phyloP scores from a whole-genome alignment of 345 rosid species.

The Gossypioides kirkii region DNA sequence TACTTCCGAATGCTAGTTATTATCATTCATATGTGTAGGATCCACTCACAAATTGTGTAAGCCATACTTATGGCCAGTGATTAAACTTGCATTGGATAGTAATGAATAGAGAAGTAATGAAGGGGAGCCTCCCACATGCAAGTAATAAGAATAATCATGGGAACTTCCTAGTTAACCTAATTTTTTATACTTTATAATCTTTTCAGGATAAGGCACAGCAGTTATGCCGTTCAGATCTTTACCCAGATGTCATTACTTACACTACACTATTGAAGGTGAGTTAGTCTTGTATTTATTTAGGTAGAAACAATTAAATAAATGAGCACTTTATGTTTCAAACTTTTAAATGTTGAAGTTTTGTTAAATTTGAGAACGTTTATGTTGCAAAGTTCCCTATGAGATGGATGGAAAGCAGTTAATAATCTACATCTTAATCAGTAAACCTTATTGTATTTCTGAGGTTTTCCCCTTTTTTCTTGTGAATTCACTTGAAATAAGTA shows the following conservation, averaged over 20 bases:
- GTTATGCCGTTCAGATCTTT: constrained; percentile 24
- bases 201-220: constrained; percentile 48
- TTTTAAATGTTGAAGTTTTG: neutral
- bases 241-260: constrained; percentile 60
- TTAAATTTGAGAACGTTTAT: neutral
- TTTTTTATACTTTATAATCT: constrained; percentile 7
- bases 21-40: neutral
- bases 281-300: constrained; percentile 9
- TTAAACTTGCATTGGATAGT: neutral
- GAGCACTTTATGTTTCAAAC: neutral
- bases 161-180: constrained; percentile 19
- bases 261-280: constrained; percentile 60
- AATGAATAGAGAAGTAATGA: neutral
- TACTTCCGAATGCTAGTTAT: neutral
- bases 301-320: neutral
- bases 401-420: constrained; percentile 1
- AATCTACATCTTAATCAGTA: neutral
- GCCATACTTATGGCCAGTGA: neutral
- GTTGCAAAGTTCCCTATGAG: neutral
- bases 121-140: constrained; percentile 31
- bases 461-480: constrained; percentile 8
- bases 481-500: neutral
- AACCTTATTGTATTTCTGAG: constrained; percentile 6
- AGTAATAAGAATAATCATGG: constrained; percentile 25
- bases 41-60: neutral